Conservation (phyloP, 228 moss, liverwort and hornwort species). For the Sphagnum magellanicum region DNA sequence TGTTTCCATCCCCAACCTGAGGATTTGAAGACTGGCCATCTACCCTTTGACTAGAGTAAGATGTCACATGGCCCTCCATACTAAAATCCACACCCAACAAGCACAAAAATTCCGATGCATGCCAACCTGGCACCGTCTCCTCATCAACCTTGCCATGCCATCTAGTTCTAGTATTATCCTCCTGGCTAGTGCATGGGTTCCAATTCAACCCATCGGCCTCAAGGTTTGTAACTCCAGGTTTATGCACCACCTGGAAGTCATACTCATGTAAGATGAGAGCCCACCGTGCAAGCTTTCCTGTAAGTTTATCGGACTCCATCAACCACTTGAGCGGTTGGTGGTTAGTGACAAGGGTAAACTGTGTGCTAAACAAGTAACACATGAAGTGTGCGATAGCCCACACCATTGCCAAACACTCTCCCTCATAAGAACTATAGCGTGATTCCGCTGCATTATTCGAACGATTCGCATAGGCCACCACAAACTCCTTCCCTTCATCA, state of each 20-base stretch:
- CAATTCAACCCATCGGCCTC: background rate
- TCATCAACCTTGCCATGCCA: background rate
- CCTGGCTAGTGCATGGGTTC: background rate
- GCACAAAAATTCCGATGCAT: background rate
- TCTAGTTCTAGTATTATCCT: background rate
- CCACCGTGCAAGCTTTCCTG: background rate
- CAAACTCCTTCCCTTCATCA: slow-evolving; percentile 1
- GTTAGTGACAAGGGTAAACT: background rate
- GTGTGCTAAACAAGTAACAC: background rate
- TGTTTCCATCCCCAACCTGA: no score
- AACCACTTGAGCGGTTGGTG: background rate
- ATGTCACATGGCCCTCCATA: no score
- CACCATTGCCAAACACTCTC: background rate
- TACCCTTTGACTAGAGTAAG: no score
- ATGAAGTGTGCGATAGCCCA: background rate
- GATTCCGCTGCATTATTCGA: background rate
- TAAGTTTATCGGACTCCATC: background rate
- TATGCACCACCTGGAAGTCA: background rate
- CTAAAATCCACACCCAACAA: no score
- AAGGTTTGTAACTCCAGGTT: background rate
- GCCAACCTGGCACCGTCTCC: background rate
- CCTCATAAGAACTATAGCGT: background rate
- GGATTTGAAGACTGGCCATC: no score
- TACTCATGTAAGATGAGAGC: slow-evolving; percentile 1
- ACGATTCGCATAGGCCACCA: background rate